Conservation (phyloP, 352 stramenopile genomes). For the Pythium chondricola region DNA sequence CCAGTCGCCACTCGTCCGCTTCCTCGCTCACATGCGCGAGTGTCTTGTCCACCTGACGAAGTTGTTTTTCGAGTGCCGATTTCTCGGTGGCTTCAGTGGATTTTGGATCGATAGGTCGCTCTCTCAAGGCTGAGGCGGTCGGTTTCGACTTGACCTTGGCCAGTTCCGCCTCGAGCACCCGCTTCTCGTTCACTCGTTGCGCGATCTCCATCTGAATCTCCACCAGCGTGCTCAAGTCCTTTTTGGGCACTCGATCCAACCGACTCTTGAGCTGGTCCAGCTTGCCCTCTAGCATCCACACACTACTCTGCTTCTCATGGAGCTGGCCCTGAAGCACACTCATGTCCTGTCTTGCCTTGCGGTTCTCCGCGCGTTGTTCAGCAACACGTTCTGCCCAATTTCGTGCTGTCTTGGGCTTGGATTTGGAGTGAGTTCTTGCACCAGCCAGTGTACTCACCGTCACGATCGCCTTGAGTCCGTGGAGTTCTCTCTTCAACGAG, state of each 20-base stretch:
- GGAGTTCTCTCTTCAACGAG: constrained; percentile 37
- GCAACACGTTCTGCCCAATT: constrained; percentile 42
- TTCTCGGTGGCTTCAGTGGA: too few species aligned
- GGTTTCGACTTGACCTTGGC: background rate
- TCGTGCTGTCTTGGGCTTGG: constrained; percentile 11
- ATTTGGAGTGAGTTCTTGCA: background rate
- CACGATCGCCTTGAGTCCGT: constrained; percentile 47
- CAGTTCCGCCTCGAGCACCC: constrained; percentile 26
- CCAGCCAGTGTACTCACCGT: constrained; percentile 25
- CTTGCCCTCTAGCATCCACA: constrained; percentile 13
- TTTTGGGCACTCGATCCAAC: constrained; percentile 28
- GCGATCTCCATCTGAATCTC: constrained; percentile 52
- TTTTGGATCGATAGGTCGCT: too few species aligned
- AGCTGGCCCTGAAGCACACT: constrained; percentile 9
- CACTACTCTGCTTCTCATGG: constrained; percentile 8
- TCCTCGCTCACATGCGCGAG: constrained; percentile 31
- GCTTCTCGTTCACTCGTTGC: constrained; percentile 38
- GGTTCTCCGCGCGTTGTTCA: constrained; percentile 41
- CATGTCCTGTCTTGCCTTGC: constrained; percentile 26
- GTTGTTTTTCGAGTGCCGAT: constrained; percentile 36
- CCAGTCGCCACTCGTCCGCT: constrained; percentile 31
- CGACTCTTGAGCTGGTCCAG: constrained; percentile 28
- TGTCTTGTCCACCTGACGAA: constrained; percentile 29
- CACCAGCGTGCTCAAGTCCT: constrained; percentile 41
- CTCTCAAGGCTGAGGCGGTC: too few species aligned